Evolutionary conservation across 208 protist species (phyloP).

Genomic region (Perkinsela sp.): DNA sequence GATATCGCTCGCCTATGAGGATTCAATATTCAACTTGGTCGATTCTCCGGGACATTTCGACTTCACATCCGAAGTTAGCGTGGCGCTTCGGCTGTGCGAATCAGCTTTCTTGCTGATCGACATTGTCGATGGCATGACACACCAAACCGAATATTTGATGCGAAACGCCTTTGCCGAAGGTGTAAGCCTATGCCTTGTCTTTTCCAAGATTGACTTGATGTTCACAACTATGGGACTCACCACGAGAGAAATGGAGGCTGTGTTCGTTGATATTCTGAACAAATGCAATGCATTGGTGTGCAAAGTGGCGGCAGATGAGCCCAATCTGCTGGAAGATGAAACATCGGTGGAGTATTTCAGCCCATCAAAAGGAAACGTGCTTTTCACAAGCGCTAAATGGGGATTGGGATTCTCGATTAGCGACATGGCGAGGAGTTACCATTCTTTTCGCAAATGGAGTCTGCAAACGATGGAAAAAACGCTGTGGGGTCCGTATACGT

Average conservation of each 20-base stretch:
- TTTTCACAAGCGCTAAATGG: conserved; percentile 33
- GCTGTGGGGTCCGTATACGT: background rate
- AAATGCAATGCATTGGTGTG: background rate
- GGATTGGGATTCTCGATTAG: conserved; percentile 9
- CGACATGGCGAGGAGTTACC: conserved; percentile 19
- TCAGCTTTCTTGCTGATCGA: conserved; percentile 91
- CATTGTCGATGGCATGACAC: conserved; percentile 87
- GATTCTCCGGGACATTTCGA: conserved; percentile 98
- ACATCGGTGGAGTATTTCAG: conserved; percentile 14
- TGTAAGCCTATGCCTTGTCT: conserved; percentile 74
- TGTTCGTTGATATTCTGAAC: background rate
- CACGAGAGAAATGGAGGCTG: conserved; percentile 18
- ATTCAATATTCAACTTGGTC: conserved; percentile 81
- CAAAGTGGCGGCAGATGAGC: background rate
- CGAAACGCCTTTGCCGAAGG: conserved; percentile 77
- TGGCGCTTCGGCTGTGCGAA: conserved; percentile 84
- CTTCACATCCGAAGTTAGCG: conserved; percentile 87
- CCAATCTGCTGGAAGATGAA: background rate
- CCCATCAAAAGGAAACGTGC: conserved; percentile 34
- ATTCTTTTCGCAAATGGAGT: background rate
- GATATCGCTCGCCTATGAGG: conserved; percentile 67
- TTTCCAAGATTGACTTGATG: conserved; percentile 96
- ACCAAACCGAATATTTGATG: conserved; percentile 75
- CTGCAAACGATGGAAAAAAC: background rate
- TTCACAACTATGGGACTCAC: conserved; percentile 70